Conservation (phyloP, 2,329 filamentous ascomycete genomes). For the Grosmannia huntii region DNA sequence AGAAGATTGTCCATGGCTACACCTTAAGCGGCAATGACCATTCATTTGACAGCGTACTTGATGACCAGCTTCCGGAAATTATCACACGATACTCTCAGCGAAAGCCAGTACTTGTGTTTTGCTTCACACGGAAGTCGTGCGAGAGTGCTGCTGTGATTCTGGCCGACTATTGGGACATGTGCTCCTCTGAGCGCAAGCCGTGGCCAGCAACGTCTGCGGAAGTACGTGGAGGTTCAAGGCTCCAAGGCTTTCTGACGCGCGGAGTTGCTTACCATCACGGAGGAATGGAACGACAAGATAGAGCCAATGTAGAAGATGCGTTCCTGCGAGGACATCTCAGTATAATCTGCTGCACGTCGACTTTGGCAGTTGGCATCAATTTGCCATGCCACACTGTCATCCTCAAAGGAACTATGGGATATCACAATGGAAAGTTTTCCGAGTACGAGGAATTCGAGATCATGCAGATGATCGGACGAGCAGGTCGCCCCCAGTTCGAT, state of each 20-base stretch:
- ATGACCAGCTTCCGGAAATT: slow-evolving; percentile 50
- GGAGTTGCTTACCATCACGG: slow-evolving; percentile 79
- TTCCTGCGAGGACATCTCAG: slow-evolving; percentile 61
- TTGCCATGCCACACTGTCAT: slow-evolving; percentile 73
- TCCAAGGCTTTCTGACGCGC: slow-evolving; percentile 34
- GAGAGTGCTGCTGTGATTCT: slow-evolving; percentile 54
- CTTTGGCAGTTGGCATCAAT: slow-evolving; percentile 72
- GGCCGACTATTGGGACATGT: slow-evolving; percentile 49
- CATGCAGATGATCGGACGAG: slow-evolving; percentile 83
- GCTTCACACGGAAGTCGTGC: slow-evolving; percentile 61
- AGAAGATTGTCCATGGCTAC: slow-evolving; percentile 67
- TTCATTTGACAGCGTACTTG: slow-evolving; percentile 59
- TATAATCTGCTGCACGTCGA: slow-evolving; percentile 80
- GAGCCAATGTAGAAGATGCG: slow-evolving; percentile 50
- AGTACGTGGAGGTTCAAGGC: slow-evolving; percentile 44
- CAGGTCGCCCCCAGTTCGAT: slow-evolving; percentile 75
- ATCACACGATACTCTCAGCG: slow-evolving; percentile 52
- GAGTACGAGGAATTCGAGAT: slow-evolving; percentile 75
- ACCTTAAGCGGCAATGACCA: slow-evolving; percentile 55
- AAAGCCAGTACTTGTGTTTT: slow-evolving; percentile 77
- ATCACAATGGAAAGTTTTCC: slow-evolving; percentile 43
- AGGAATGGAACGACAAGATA: slow-evolving; percentile 53
- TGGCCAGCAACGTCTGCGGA: slow-evolving; percentile 48
- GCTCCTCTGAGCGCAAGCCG: slow-evolving; percentile 35
- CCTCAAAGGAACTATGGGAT: slow-evolving; percentile 65